Percentiles rank a stretch among this genome's conserved stretches.
These are phyloP conservation scores for Pseudophaeomoniella oleicola DNA, from an alignment of 2,329 filamentous ascomycete genomes.

Conservation along the genomic window DNA sequence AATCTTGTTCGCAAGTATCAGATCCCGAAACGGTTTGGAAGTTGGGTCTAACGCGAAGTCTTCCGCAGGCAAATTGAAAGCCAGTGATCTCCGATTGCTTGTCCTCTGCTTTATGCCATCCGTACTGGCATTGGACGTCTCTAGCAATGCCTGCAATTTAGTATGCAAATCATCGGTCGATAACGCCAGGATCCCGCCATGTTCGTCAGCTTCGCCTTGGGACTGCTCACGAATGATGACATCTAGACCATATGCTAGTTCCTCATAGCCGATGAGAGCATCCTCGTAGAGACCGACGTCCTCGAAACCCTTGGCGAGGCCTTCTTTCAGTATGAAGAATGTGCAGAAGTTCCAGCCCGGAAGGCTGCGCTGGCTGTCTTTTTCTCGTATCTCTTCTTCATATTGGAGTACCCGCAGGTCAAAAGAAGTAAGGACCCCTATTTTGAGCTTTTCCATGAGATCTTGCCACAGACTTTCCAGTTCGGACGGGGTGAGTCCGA, in stretches of 20 bases:
- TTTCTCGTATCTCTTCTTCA: constrained; percentile 92
- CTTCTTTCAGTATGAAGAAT: constrained; percentile 96
- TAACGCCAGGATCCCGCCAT: constrained; percentile 56
- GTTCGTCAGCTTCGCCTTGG: constrained; percentile 44
- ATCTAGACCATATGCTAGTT: constrained; percentile 78
- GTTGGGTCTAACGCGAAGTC: constrained; percentile 35
- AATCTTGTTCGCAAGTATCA: constrained; percentile 88
- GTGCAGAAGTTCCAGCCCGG: constrained; percentile 99
- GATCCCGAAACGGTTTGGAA: constrained; percentile 71
- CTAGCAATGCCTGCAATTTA: constrained; percentile 38
- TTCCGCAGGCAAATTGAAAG: constrained; percentile 15
- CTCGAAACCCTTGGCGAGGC: constrained; percentile 83
- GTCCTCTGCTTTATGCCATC: constrained; percentile 4
- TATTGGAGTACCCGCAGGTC: constrained; percentile 85
- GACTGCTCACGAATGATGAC: constrained; percentile 63
- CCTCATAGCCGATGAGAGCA: constrained; percentile 86
- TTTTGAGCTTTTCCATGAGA: constrained; percentile 73
- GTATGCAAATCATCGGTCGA: constrained; percentile 61
- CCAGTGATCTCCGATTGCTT: constrained; percentile 10
- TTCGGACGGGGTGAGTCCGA: constrained; percentile 66
- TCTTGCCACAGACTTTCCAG: constrained; percentile 72
- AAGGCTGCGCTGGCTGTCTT: constrained; percentile 69
- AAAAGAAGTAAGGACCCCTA: constrained; percentile 74
- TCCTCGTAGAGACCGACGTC: constrained; percentile 93
- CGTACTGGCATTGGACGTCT: constrained; percentile 15